phyloP scores from a whole-genome alignment of 352 stramenopile genomes.

The Pythium folliculosum region DNA sequence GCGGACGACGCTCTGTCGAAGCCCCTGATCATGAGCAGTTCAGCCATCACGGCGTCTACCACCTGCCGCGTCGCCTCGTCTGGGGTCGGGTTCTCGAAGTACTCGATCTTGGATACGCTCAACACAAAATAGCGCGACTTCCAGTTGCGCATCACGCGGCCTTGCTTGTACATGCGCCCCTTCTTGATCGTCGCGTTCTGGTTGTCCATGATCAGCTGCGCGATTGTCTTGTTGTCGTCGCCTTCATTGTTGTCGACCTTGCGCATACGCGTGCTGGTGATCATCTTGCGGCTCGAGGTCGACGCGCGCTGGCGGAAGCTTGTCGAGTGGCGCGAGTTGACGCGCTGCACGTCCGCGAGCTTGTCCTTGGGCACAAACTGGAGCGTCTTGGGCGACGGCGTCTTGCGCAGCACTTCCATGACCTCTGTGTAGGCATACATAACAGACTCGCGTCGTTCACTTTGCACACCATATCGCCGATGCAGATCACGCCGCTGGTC shows the following conservation, averaged over 20 bases:
- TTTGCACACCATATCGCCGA: constrained; percentile 88
- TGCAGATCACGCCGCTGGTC: constrained; percentile 79
- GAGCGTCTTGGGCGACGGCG: constrained; percentile 68
- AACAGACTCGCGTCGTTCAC: constrained; percentile 83
- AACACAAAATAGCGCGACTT: constrained; percentile 89
- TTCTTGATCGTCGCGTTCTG: constrained; percentile 88
- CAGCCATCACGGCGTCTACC: no score
- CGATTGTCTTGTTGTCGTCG: constrained; percentile 81
- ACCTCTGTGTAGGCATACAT: constrained; percentile 85
- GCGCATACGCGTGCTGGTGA: no score
- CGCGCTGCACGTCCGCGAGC: constrained; percentile 77
- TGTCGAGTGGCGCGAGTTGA: constrained; percentile 82
- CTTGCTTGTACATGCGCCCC: constrained; percentile 87
- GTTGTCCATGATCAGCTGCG: constrained; percentile 84
- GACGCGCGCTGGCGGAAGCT: constrained; percentile 60
- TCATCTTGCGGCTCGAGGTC: no score
- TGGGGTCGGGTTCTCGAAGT: constrained; percentile 11
- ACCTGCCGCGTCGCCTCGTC: no score
- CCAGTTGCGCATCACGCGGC: constrained; percentile 80
- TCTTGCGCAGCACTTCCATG: constrained; percentile 79
- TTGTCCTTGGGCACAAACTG: constrained; percentile 88
- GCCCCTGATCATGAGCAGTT: no score
- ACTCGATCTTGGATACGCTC: constrained; percentile 86
- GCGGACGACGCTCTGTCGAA: no score
- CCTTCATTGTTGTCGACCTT: constrained; percentile 67